Percentiles rank a stretch among this genome's conserved stretches.
Conservation (phyloP, 805 yeast species). For the Candida peoriensis region DNA sequence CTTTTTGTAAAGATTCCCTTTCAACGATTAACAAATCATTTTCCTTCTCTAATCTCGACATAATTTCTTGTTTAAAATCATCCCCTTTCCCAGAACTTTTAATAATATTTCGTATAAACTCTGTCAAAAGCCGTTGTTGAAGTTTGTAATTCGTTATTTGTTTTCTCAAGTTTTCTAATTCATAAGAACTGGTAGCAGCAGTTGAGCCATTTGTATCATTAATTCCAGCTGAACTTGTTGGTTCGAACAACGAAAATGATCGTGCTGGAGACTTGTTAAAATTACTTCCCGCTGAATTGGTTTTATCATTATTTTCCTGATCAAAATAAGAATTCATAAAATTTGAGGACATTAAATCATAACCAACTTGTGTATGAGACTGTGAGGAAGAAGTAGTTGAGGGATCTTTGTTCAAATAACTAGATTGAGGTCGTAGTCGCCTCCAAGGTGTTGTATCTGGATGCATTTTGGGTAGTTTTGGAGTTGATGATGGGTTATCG, state of each 20-base stretch:
- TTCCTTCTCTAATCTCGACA: slow-evolving; percentile 18
- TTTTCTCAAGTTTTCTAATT: slow-evolving; percentile 33
- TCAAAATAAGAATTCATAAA: slow-evolving; percentile 22
- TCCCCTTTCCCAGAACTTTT: slow-evolving; percentile 16
- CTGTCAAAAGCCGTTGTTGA: slow-evolving; percentile 29
- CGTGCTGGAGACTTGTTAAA: slow-evolving; percentile 11
- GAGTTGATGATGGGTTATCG: slow-evolving; percentile 23
- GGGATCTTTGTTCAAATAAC: slow-evolving; percentile 8
- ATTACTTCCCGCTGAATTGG: slow-evolving; percentile 1
- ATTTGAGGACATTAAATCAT: slow-evolving; percentile 8
- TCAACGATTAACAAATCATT: slow-evolving; percentile 15
- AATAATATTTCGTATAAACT: slow-evolving; percentile 20
- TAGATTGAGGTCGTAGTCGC: slow-evolving; percentile 20
- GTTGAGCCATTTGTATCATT: slow-evolving; percentile 11
- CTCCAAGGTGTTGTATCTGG: slow-evolving; percentile 36
- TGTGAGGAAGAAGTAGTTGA: slow-evolving; percentile 4
- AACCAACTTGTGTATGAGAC: not conserved
- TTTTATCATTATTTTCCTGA: slow-evolving; percentile 1
- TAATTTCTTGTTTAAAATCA: slow-evolving; percentile 18
- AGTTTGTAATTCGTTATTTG: slow-evolving; percentile 38
- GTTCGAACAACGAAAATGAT: slow-evolving; percentile 19
- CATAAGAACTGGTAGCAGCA: slow-evolving; percentile 15
- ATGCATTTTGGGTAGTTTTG: slow-evolving; percentile 28
- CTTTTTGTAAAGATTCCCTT: slow-evolving; percentile 14
- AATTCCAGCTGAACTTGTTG: slow-evolving; percentile 4